Evolutionary conservation across 2,329 filamentous ascomycete genomes (phyloP).

Genomic region (Neopestalotiopsis sp.): DNA sequence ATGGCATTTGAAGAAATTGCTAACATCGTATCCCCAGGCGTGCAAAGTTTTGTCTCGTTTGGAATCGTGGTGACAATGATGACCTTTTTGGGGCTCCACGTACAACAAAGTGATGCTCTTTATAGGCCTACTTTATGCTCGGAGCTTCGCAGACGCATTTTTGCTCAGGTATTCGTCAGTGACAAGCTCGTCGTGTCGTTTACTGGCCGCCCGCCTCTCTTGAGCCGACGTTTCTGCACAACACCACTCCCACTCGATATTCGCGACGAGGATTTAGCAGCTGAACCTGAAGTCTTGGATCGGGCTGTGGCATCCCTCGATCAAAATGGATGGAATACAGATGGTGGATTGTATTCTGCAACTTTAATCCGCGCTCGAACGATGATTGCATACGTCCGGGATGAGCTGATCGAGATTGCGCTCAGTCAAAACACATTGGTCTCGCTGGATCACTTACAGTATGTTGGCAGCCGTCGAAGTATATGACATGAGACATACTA

Average conservation of each 20-base stretch:
- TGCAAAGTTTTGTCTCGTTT: conserved; percentile 43
- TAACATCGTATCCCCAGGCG: conserved; percentile 28
- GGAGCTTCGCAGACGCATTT: conserved; percentile 42
- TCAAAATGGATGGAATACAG: conserved; percentile 62
- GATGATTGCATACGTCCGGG: conserved; percentile 52
- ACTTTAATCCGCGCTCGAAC: conserved; percentile 53
- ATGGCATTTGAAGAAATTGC: not conserved
- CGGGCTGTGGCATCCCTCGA: conserved; percentile 35
- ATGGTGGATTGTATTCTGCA: conserved; percentile 46
- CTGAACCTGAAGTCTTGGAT: conserved; percentile 46
- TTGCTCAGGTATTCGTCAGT: conserved; percentile 43
- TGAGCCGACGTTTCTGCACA: conserved; percentile 58
- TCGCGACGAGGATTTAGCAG: conserved; percentile 52
- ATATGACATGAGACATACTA: not conserved
- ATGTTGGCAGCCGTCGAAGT: not conserved
- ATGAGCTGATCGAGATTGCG: conserved; percentile 63
- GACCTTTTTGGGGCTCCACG: conserved; percentile 44
- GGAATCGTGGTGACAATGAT: conserved; percentile 43
- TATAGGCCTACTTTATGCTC: conserved; percentile 41
- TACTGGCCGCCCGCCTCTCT: conserved; percentile 58
- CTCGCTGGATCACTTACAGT: conserved; percentile 3
- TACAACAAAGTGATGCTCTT: conserved; percentile 26
- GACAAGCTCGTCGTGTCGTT: conserved; percentile 60
- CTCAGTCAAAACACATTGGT: conserved; percentile 15
- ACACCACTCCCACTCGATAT: conserved; percentile 62